Evolutionary conservation across 2,329 filamentous ascomycete species (phyloP), one percentile per base, ranked within the genome.

Genomic region (Diaporthe australafricana): DNA sequence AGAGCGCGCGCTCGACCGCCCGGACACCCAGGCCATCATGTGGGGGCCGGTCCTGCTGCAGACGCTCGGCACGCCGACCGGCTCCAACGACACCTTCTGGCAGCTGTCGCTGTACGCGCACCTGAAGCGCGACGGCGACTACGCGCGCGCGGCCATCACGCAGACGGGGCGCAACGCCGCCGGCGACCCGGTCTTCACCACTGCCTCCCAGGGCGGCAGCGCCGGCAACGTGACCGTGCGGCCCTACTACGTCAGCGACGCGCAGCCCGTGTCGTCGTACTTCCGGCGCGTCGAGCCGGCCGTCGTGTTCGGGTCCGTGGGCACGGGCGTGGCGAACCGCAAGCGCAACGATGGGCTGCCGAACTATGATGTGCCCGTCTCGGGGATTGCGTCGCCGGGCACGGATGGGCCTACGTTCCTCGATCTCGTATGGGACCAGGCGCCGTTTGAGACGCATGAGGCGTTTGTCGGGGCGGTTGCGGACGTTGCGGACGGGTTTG

Each of bases 341-440:
- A 79, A 78, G 75, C 77, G 78, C 52, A 75, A 80, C 40, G 77
- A 79, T 30, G 77, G 76, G 2, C 66, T 81, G 68, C 79, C 79
- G 0, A 72, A 35, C 9, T 80, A 80, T 47, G 77, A 80, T 30
- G 76, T 80, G 16, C 78, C 79, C 2, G 79, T 80, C 9, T 40
- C 72, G n/a, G 79, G 78, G 1, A 74, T 80, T 11, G 50, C 57
- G 45, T 77, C 76, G 17, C 79, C 79, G 1, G 79, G 78, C 14
- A 74, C 74, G 11, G 79, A 80, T 63, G 79, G 79, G 42, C 78
- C 76, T 57, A 80, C 79, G 5, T 80, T 81, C 68, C 72, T 80
- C 3, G 79, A 80, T 56, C 12, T 80, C 25, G 70, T 80, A 1
- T 80, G 79, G 79, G 79, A 80, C 38, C 67, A 74, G 50, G 76